Evolutionary conservation across 1,284 basidiomycete genomes (phyloP).

Genomic region (Irpex sp.): DNA sequence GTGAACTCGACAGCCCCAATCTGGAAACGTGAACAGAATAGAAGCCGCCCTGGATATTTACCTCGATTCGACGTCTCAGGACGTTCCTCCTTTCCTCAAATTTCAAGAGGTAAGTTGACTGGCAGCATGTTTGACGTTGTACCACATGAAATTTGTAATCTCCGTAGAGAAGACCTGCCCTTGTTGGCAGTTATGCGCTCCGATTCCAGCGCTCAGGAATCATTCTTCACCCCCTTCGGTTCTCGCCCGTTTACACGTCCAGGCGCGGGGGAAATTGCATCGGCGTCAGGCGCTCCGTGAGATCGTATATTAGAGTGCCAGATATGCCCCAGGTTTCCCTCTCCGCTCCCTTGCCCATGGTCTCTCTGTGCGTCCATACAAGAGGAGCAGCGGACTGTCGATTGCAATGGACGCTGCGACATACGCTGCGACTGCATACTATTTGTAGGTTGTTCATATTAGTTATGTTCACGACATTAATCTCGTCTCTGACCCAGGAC

Average conservation of each 20-base stretch:
- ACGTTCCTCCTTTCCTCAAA: not conserved
- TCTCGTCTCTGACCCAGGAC: constrained; percentile 14
- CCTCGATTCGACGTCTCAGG: not conserved
- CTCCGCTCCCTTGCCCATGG: not conserved
- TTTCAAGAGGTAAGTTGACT: not conserved
- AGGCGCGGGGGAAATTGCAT: not conserved
- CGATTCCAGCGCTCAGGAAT: not conserved
- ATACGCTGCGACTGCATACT: constrained; percentile 17
- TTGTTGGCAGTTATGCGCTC: not conserved
- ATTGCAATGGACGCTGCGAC: constrained; percentile 5
- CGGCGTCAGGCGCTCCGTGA: not conserved
- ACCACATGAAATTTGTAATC: not conserved
- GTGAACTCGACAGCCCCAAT: not conserved
- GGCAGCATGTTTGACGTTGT: not conserved
- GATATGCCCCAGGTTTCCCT: not conserved
- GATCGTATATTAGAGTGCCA: not conserved
- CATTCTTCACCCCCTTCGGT: not conserved
- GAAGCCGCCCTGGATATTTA: not conserved
- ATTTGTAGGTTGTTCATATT: constrained; percentile 18
- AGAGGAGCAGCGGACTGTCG: not conserved
- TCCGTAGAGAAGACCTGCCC: not conserved
- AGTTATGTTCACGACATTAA: not conserved
- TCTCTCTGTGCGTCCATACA: not conserved
- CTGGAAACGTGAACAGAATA: not conserved
- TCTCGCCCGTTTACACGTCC: not conserved